Evolutionary conservation across 2,329 filamentous ascomycete genomes (phyloP), one percentile per base, ranked within the genome.

Genomic region (Aspergillus sp.): DNA sequence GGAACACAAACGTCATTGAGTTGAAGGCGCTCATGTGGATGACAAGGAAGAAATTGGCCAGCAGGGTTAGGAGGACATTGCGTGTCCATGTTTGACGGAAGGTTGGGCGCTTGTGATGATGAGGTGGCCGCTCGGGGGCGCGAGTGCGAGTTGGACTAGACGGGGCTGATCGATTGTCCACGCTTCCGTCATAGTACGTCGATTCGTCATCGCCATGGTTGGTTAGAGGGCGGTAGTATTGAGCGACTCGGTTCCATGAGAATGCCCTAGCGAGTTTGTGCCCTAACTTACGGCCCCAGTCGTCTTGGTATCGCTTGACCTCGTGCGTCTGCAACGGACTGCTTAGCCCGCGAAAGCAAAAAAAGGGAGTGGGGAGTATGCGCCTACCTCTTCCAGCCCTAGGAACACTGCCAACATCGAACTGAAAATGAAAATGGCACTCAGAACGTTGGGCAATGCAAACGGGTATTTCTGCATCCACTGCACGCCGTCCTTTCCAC

Each of bases 1-100:
- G 74, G 64, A 90, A 89, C 43, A 88, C 75, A 50, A 86, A 86
- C 72, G 83, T 87, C 40, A 90, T 77, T 2, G 83, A 79, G 60
- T 86, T 85, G 71, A 88, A 90, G 29, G 85, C 83, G 49, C 82
- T 84, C 57, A 88, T 74, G 66, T 88, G 84, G 58, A 88, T 81
- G 52, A 85, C 82, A 55, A 86, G 81, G 42, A 88, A 77, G 30
- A 82, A 82, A 52, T 83, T 81, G 28, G 76, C 77, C 42, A 85
- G 59, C 3, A 88, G 62, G 0, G 75, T 79, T 52, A 75, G 67
- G n/a, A 79, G 57, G 28, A 80, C 73, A 49, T 80, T 80, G 6
- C 66, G 60, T 0, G 73, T 77, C 68, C 74, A 78, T 34, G 79
- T 76, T 40, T 74, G 67, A 29, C 67, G 62, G 59, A 79, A 74